Evolutionary conservation across 352 stramenopile species (phyloP), one percentile per base, ranked within the genome.

Genomic region (Phytophthora hybrid): DNA sequence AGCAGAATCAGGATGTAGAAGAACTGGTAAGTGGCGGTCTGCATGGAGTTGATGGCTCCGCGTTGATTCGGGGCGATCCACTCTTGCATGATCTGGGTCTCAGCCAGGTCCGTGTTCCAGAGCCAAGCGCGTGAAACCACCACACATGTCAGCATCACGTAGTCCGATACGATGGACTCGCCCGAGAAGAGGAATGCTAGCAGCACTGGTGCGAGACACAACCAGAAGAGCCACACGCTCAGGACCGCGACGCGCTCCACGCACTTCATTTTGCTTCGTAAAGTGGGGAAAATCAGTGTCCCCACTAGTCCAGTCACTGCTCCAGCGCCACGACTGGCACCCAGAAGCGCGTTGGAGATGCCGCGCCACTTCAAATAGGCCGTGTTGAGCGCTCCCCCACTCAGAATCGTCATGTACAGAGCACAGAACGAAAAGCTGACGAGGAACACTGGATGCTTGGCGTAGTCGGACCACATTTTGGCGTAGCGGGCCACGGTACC

Each of bases 21-120:
- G 63, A 91, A 78, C 69, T 92, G 84, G 60, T 77, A 89, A 59
- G 80, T 80, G 31, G 85, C 85, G 0, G 77, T 89, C 57, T 92
- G 85, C 82, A 92, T 91, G 10, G 82, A 71, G 71, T 90, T 90
- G 79, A 91, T 89, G 21, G 77, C 65, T 37, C 83, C 81, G 39
- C 84, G 83, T 8, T 80, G 72, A 57, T 80, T 71, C 14, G 79
- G 74, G n/a, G 82, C 73, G 59, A 91, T 84, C 80, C 81, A 89
- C 72, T 92, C 84, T 63, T 92, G 84, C 83, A 91, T 90, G 59
- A 90, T 83, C 75, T 92, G 85, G 26, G 82, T 90, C 71, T 91
- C 82, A 7, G 80, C 83, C n/a, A 92, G 59, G 59, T 91, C 83
- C 8, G 68, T 73, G 31, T 62, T 85, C 84, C 84, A 90, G 9